A percentile compares a stretch with the other conserved stretches of the same genome.
Evolutionary conservation across 805 yeast genomes (phyloP).

Genomic region (Tetrapisispora pingtungensis): DNA sequence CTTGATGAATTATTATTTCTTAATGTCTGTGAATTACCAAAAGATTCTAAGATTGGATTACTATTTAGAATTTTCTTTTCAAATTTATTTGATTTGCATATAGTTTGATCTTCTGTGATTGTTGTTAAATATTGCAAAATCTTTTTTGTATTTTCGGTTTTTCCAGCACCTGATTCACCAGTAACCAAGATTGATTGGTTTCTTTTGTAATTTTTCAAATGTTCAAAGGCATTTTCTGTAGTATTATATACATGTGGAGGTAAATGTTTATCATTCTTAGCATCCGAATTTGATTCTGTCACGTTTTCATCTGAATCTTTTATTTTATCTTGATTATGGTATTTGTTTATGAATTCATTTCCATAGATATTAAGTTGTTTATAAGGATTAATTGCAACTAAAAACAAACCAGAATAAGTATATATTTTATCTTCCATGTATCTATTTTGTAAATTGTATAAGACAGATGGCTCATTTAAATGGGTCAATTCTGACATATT

Average conservation of each 20-base stretch:
- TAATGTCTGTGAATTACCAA: conserved; percentile 95
- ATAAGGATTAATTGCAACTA: conserved; percentile 95
- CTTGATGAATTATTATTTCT: conserved; percentile 91
- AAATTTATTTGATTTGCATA: conserved; percentile 34
- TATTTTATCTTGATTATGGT: conserved; percentile 35
- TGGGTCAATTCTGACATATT: conserved; percentile 95
- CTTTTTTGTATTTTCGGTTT: conserved; percentile 93
- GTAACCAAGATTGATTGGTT: conserved; percentile 94
- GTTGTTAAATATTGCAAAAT: conserved; percentile 86
- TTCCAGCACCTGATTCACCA: conserved; percentile 98
- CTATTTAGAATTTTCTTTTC: conserved; percentile 86
- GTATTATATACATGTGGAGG: conserved; percentile 85
- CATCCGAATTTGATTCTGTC: neutral
- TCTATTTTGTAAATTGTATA: conserved; percentile 69
- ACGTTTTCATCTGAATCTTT: neutral
- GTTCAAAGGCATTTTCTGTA: conserved; percentile 77
- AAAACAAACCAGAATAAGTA: conserved; percentile 89
- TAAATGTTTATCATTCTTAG: neutral
- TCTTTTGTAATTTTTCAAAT: conserved; percentile 53
- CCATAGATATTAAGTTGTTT: conserved; percentile 58
- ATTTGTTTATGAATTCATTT: conserved; percentile 43
- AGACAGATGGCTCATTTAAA: conserved; percentile 91
- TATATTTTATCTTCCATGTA: conserved; percentile 72
- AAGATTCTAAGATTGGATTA: conserved; percentile 89
- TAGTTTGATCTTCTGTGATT: conserved; percentile 37